These are phyloP conservation scores for Crithidia bombi DNA, from an alignment of 208 protist genomes.

Conservation along the genomic window DNA sequence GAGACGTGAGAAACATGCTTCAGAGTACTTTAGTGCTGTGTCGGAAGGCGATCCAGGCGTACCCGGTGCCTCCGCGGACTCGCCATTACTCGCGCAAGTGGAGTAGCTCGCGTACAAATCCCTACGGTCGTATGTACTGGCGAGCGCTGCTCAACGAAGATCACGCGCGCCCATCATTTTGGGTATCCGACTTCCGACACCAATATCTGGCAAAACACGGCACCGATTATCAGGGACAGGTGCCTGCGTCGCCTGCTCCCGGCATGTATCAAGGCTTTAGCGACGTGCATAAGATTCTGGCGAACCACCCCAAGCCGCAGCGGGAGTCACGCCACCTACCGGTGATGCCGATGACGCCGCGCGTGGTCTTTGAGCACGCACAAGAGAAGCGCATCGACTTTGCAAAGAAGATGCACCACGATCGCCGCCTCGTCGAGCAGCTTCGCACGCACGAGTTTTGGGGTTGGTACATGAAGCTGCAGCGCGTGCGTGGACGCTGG, in stretches of 20 bases:
- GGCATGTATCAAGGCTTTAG: constrained; percentile 90
- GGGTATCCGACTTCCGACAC: constrained; percentile 92
- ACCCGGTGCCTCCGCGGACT: constrained; percentile 80
- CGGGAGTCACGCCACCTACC: constrained; percentile 89
- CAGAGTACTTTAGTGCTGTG: constrained; percentile 40
- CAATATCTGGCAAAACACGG: constrained; percentile 84
- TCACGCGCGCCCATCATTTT: constrained; percentile 85
- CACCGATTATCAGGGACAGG: constrained; percentile 84
- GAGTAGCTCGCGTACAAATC: constrained; percentile 85
- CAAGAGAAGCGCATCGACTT: constrained; percentile 88
- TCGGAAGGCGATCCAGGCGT: constrained; percentile 73
- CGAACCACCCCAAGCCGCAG: constrained; percentile 89
- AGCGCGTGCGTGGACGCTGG: constrained; percentile 90
- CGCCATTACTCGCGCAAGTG: constrained; percentile 71
- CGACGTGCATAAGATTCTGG: constrained; percentile 86
- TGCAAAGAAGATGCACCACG: constrained; percentile 75
- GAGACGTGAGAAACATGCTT: constrained; percentile 40
- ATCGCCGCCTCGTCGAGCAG: constrained; percentile 73
- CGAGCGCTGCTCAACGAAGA: constrained; percentile 81
- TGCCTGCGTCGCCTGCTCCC: constrained; percentile 83
- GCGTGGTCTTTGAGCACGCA: constrained; percentile 87
- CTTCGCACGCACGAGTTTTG: constrained; percentile 87
- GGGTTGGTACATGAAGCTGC: constrained; percentile 93
- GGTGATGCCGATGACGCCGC: constrained; percentile 91
- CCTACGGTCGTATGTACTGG: constrained; percentile 88